Evolutionary conservation across 306 rosid genomes (phyloP), one percentile per base, ranked within the genome.

Genomic region (Elaeagnus macrophylla): DNA sequence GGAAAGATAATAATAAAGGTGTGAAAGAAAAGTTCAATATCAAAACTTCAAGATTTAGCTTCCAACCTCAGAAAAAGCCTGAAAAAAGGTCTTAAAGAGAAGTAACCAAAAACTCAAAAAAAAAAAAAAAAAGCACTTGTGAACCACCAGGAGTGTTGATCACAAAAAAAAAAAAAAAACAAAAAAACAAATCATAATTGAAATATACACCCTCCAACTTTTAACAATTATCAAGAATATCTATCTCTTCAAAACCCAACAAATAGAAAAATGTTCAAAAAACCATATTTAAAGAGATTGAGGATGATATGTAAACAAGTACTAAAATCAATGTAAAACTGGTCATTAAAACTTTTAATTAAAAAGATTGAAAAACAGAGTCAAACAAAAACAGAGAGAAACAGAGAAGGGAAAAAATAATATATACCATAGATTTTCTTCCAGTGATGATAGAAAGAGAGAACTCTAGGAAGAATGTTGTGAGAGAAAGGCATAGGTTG

Each of bases 361-460:
- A 25, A 25, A 25, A 25, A 25, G 32, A 25, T 1, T 25, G 14
- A 37, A n/a, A 16, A 10, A 6, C 18, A 32, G 35, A 7, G 16
- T 12, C 67, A 56, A 50, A 40, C 25, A 19, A 36, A 40, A 41
- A 44, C 44, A 7, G 45, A 49, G 37, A 9, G 37, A 45, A 40
- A 39, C 0, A 35, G 3, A 15, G 3, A 1, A 0, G 5, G 0
- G 47, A 25, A 25, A 25, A 25, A n/a, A n/a, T n/a, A n/a, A 25
- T 25, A 25, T 3, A 25, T 67, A 86, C 99, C 99, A 17, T 93
- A 93, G 42, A 84, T 79, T 71, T 93, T 93, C 60, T 81, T 88
- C 99, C 99, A 93, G 71, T 93, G 96, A 65, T 93, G 99, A 72
- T 84, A 93, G 65, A 93, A 93, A 56, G 99, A 75, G 25, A 93